Percentiles rank a stretch among this genome's conserved stretches.
These are phyloP conservation scores for Emergomyces africanus DNA, from an alignment of 2,329 filamentous ascomycete species.

Conservation along the genomic window DNA sequence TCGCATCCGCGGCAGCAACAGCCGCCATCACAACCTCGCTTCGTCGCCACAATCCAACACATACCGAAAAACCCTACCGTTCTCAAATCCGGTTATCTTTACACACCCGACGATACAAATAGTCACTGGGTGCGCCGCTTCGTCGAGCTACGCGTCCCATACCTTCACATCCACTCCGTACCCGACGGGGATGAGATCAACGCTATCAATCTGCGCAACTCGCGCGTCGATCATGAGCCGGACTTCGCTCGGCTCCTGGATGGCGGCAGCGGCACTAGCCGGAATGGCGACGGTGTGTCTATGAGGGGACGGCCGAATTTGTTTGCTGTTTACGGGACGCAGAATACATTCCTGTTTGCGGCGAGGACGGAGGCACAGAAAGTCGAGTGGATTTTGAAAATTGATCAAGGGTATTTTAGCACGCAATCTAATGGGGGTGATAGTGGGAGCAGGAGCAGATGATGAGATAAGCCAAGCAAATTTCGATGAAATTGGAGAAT, in stretches of 20 bases:
- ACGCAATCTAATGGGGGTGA: background rate
- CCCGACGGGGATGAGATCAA: constrained; percentile 82
- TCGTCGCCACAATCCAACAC: constrained; percentile 63
- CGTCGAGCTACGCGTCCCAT: constrained; percentile 81
- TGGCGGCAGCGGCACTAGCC: constrained; percentile 20
- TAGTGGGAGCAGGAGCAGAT: background rate
- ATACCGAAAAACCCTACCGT: constrained; percentile 70
- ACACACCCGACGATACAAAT: constrained; percentile 64
- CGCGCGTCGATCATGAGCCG: constrained; percentile 82
- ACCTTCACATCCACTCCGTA: constrained; percentile 78
- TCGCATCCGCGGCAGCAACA: constrained; percentile 10
- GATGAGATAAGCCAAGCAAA: background rate
- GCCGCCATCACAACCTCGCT: constrained; percentile 43
- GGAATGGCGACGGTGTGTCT: constrained; percentile 18
- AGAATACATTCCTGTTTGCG: constrained; percentile 92
- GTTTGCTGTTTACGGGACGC: constrained; percentile 86
- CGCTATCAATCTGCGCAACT: constrained; percentile 77
- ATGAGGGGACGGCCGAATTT: constrained; percentile 50
- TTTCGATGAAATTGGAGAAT: background rate
- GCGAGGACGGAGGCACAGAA: constrained; percentile 82
- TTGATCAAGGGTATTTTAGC: constrained; percentile 67
- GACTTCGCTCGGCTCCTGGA: constrained; percentile 65
- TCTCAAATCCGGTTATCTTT: constrained; percentile 75
- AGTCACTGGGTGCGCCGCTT: constrained; percentile 85
- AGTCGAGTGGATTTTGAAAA: constrained; percentile 90